phyloP scores from a whole-genome alignment of 176 grass and related monocot species.

The Musa itinerans region DNA sequence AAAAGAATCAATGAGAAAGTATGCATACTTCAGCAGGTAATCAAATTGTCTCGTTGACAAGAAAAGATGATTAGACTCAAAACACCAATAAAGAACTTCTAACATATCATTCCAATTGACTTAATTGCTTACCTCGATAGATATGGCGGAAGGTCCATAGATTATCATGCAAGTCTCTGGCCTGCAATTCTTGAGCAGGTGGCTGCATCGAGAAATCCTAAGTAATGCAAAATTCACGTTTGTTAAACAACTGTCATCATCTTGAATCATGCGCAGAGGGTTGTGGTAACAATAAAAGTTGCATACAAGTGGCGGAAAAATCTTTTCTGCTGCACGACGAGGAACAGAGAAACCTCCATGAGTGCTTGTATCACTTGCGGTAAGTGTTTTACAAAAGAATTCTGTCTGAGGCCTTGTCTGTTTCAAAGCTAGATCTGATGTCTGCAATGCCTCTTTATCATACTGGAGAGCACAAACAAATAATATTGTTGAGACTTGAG shows the following conservation, averaged over 20 bases:
- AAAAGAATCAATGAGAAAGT: background rate
- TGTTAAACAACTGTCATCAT: background rate
- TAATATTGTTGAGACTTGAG: background rate
- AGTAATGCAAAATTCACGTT: background rate
- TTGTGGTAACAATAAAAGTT: background rate
- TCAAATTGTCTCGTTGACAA: background rate
- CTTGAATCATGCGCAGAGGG: background rate
- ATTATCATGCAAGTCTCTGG: conserved; percentile 52
- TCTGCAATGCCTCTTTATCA: conserved; percentile 57
- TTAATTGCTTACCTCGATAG: conserved; percentile 35
- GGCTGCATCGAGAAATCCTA: conserved; percentile 67
- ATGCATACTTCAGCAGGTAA: background rate
- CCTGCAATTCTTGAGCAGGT: conserved; percentile 70
- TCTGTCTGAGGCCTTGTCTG: conserved; percentile 47
- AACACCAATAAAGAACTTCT: background rate
- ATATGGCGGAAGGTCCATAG: conserved; percentile 78
- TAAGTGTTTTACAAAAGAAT: conserved; percentile 81
- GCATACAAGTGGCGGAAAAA: conserved; percentile 61
- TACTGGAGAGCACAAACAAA: conserved; percentile 32
- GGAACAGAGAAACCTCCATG: conserved; percentile 80
- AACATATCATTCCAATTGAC: background rate
- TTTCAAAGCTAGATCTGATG: conserved; percentile 54
- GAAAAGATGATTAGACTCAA: background rate
- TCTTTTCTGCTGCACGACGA: conserved; percentile 59
- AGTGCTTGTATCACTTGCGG: conserved; percentile 80